Evolutionary conservation across 371 early-diverging fungal genomes (phyloP).

Genomic region (Mucor velutinosus): DNA sequence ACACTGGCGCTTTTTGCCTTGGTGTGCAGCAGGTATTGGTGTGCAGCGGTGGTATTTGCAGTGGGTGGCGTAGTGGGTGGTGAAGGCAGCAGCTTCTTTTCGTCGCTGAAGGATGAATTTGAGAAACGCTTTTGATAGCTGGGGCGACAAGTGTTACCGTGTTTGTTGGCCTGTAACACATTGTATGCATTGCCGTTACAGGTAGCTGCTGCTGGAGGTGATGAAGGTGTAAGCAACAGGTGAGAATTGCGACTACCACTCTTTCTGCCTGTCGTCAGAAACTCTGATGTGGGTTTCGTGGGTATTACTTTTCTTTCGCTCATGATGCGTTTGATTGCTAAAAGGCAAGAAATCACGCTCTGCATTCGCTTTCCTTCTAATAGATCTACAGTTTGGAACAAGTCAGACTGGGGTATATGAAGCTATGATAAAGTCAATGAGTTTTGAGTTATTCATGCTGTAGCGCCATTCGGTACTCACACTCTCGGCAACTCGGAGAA

Average conservation of each 20-base stretch:
- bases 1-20: not conserved
- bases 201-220: not conserved
- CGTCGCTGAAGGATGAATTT: not conserved
- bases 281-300: not conserved
- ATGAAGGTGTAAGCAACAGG: slow-evolving; percentile 1
- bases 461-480: slow-evolving; percentile 16
- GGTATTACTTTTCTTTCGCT: slow-evolving; percentile 20
- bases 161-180: not conserved
- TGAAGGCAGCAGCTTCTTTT: not conserved
- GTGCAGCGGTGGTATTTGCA: not conserved
- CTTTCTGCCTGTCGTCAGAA: not conserved
- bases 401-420: slow-evolving; percentile 80
- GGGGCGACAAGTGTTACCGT: not conserved
- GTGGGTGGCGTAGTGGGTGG: not conserved
- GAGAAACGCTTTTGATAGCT: not conserved
- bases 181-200: not conserved
- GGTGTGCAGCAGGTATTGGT: not conserved
- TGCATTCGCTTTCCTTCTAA: slow-evolving; percentile 89
- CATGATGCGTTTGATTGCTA: slow-evolving; percentile 26
- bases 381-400: slow-evolving; percentile 93
- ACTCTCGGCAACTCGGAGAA: slow-evolving; percentile 61
- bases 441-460: not conserved
- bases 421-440: slow-evolving; percentile 37
- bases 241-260: not conserved
- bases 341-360: slow-evolving; percentile 44